A percentile compares a stretch with the other conserved stretches of the same genome.
phyloP scores from a whole-genome alignment of 192 early-diverging fungal genomes.

The Podila epigama region DNA sequence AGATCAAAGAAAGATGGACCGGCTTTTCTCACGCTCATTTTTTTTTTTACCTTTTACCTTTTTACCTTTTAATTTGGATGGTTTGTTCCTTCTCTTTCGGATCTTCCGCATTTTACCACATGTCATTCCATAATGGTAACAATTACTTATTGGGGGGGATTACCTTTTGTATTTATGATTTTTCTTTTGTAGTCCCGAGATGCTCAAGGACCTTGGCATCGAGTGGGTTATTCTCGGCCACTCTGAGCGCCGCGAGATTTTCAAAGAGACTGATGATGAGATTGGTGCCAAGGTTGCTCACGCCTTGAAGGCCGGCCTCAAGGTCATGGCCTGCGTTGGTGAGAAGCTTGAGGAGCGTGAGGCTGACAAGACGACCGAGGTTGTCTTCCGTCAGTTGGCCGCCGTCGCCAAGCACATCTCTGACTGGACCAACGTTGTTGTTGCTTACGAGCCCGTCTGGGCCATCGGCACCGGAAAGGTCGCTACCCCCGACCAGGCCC shows the following conservation, averaged over 20 bases:
- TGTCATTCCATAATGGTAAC: neutral
- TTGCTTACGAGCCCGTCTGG: constrained; percentile 99
- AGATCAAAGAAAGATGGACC: no score
- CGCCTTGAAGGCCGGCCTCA: constrained; percentile 88
- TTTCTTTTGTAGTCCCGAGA: constrained; percentile 69
- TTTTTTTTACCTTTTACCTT: neutral
- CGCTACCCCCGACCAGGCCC: constrained; percentile 93
- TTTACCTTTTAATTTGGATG: neutral
- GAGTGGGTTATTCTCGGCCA: constrained; percentile 98
- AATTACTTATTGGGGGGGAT: no score
- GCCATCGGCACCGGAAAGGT: constrained; percentile 99
- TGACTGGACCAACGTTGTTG: constrained; percentile 94
- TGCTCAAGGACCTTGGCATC: constrained; percentile 95
- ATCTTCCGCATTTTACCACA: neutral
- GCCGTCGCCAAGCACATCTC: constrained; percentile 79
- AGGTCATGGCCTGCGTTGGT: constrained; percentile 95
- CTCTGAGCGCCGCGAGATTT: constrained; percentile 97
- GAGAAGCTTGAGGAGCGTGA: constrained; percentile 97
- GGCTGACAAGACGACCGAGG: constrained; percentile 82
- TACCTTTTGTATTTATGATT: neutral
- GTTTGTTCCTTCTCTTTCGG: no score
- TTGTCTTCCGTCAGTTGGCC: constrained; percentile 89
- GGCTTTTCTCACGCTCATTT: no score
- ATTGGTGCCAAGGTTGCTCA: constrained; percentile 88
- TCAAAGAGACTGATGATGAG: constrained; percentile 87